phyloP scores from a whole-genome alignment of 1,284 basidiomycete genomes.

The Coriolopsis trogii region DNA sequence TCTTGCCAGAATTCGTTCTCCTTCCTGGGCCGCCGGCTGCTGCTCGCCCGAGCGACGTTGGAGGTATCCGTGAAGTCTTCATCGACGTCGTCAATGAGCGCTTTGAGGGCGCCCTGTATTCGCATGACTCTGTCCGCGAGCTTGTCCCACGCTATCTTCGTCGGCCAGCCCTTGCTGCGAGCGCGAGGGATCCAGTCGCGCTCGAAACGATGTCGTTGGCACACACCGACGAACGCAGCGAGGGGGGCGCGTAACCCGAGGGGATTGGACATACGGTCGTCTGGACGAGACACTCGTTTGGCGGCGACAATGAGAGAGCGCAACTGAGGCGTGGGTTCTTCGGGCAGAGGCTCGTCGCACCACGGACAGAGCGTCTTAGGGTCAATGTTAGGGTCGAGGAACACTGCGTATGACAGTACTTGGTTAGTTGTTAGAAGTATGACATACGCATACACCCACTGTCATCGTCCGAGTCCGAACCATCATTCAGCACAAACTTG shows the following conservation, averaged over 20 bases:
- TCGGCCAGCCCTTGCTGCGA: slow-evolving; percentile 72
- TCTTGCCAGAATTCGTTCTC: slow-evolving; percentile 71
- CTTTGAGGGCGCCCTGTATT: slow-evolving; percentile 49
- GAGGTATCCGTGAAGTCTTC: slow-evolving; percentile 36
- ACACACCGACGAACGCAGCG: slow-evolving; percentile 62
- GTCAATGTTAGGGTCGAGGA: slow-evolving; percentile 50
- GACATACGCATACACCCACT: slow-evolving; percentile 25
- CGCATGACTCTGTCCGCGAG: slow-evolving; percentile 54
- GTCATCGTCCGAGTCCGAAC: slow-evolving; percentile 26
- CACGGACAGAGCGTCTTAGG: slow-evolving; percentile 74
- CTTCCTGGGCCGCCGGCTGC: slow-evolving; percentile 40
- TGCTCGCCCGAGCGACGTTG: slow-evolving; percentile 23
- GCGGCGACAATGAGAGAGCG: slow-evolving; percentile 53
- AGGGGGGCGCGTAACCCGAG: slow-evolving; percentile 69
- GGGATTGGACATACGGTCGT: slow-evolving; percentile 70
- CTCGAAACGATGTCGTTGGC: slow-evolving; percentile 79
- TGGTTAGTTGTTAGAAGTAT: neutral
- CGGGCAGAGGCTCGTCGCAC: slow-evolving; percentile 71
- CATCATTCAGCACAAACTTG: slow-evolving; percentile 19
- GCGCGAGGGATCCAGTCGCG: slow-evolving; percentile 70
- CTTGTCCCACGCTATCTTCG: slow-evolving; percentile 61
- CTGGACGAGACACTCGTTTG: slow-evolving; percentile 51
- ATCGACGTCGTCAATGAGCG: slow-evolving; percentile 52
- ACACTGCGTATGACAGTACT: slow-evolving; percentile 38
- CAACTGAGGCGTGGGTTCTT: slow-evolving; percentile 62